Evolutionary conservation across 495 filamentous ascomycete genomes (phyloP).

Genomic region (Lasiosphaeria ovina): DNA sequence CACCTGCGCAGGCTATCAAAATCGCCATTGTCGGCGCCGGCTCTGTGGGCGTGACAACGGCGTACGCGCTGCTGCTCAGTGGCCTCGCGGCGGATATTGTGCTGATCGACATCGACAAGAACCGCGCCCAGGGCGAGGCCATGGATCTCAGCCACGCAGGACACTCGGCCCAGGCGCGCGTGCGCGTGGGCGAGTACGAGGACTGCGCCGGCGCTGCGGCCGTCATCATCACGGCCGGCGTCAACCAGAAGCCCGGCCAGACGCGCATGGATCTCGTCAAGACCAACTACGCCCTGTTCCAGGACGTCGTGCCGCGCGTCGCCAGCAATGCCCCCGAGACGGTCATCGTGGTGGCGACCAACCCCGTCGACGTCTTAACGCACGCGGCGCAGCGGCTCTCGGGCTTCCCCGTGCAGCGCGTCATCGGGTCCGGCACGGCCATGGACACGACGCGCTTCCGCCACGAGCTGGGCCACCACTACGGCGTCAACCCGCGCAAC

Average conservation of each 20-base stretch:
- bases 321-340: conserved; percentile 28
- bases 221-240: conserved; percentile 49
- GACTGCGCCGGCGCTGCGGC: conserved; percentile 51
- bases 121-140: conserved; percentile 36
- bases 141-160: conserved; percentile 40
- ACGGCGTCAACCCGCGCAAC: conserved; percentile 30
- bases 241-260: conserved; percentile 36
- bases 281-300: conserved; percentile 31
- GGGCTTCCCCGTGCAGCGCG: conserved; percentile 29
- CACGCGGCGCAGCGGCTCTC: conserved; percentile 27
- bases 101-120: conserved; percentile 35
- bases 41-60: conserved; percentile 53
- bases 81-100: conserved; percentile 54
- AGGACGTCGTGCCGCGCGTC: conserved; percentile 27
- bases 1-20: conserved; percentile 23
- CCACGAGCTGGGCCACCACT: conserved; percentile 32
- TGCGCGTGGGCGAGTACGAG: conserved; percentile 32
- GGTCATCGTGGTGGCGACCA: conserved; percentile 33
- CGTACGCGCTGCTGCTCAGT: conserved; percentile 51
- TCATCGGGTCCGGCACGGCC: conserved; percentile 35
- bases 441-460: conserved; percentile 35
- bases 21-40: conserved; percentile 51
- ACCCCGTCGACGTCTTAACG: conserved; percentile 36
- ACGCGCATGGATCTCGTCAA: conserved; percentile 31
- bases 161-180: conserved; percentile 34